Percentiles rank a stretch among this genome's conserved stretches.
These are phyloP conservation scores for Stellera chamaejasme DNA, from an alignment of 345 rosid genomes.

Conservation along the genomic window DNA sequence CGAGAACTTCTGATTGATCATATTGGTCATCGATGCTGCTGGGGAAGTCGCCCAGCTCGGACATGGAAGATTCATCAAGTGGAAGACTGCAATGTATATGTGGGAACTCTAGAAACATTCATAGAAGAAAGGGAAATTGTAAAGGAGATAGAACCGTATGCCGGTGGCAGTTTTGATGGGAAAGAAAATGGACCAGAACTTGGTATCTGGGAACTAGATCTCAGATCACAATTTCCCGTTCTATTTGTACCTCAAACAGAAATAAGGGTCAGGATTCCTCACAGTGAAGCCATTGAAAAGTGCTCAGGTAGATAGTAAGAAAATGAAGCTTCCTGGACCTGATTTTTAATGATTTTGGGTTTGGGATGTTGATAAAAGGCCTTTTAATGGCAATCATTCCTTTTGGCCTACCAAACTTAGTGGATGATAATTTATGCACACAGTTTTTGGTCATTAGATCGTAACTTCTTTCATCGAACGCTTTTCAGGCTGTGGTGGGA, in stretches of 20 bases:
- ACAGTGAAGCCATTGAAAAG: constrained; percentile 64
- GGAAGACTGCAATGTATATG: constrained; percentile 95
- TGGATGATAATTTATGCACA: too few relatives aligned
- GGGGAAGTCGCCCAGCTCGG: constrained; percentile 98
- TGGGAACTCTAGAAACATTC: constrained; percentile 88
- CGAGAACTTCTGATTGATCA: constrained; percentile 91
- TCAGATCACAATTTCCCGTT: constrained; percentile 72
- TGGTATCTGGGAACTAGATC: constrained; percentile 76
- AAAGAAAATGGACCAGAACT: constrained; percentile 46
- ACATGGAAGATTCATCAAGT: constrained; percentile 82
- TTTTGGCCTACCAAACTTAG: too few relatives aligned
- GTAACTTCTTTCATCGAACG: background rate
- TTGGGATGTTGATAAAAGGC: background rate
- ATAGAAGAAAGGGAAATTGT: constrained; percentile 77
- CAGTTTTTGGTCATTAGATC: too few relatives aligned
- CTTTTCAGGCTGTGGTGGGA: constrained; percentile 60
- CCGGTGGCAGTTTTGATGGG: constrained; percentile 40
- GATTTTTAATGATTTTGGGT: background rate
- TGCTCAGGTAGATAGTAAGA: constrained; percentile 46
- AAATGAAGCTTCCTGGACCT: background rate
- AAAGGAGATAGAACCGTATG: constrained; percentile 55
- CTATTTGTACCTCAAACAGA: constrained; percentile 64
- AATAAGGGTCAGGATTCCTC: constrained; percentile 47
- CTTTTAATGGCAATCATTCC: background rate
- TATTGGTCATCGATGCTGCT: constrained; percentile 90